These are phyloP conservation scores for Panicum hallii DNA, from an alignment of 202 grass and related monocot genomes.

Conservation along the genomic window DNA sequence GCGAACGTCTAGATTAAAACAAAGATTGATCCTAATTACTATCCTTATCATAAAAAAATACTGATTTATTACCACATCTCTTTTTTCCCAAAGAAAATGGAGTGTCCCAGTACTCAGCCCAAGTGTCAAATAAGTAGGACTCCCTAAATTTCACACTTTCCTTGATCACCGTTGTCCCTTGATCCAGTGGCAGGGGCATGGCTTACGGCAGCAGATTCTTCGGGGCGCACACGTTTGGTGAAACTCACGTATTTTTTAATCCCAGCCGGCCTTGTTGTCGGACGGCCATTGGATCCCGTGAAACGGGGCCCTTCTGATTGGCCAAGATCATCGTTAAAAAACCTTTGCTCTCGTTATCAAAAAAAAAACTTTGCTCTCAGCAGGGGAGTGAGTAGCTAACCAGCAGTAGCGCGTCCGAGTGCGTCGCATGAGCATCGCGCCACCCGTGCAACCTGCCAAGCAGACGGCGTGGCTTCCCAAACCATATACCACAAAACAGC, in stretches of 20 bases:
- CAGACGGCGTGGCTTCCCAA: neutral
- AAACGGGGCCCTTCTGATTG: neutral
- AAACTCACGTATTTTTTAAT: neutral
- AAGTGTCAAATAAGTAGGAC: neutral
- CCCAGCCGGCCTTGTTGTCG: neutral
- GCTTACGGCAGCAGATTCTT: neutral
- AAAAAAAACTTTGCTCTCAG: neutral
- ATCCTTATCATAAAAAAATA: too few relatives aligned
- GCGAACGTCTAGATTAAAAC: too few relatives aligned
- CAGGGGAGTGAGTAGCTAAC: neutral
- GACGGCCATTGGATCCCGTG: neutral
- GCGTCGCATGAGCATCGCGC: constrained; percentile 1
- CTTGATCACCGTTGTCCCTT: neutral
- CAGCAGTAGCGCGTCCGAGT: neutral
- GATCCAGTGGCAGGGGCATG: neutral
- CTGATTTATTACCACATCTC: too few relatives aligned
- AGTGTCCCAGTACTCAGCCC: neutral
- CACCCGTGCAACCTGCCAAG: constrained; percentile 8
- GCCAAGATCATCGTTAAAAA: neutral
- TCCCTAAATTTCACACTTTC: neutral
- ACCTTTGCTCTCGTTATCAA: neutral
- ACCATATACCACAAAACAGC: neutral
- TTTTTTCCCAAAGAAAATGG: neutral
- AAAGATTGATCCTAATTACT: too few relatives aligned
- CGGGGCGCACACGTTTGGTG: neutral